These are phyloP conservation scores for Botrytis medusae DNA, from an alignment of 2,329 filamentous ascomycete genomes.

Conservation along the genomic window DNA sequence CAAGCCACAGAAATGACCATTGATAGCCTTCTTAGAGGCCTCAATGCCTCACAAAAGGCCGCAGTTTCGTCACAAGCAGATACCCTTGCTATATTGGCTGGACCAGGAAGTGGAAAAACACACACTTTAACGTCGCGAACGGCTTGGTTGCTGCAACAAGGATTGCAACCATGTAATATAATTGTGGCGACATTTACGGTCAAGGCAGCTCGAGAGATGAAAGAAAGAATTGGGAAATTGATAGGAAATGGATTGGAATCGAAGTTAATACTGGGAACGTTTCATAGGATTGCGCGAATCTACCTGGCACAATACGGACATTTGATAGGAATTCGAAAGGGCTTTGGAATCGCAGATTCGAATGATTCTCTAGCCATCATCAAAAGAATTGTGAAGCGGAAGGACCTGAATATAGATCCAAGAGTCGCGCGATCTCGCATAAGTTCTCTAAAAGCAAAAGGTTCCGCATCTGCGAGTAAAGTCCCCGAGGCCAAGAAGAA, in stretches of 20 bases:
- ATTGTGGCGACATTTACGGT: constrained; percentile 97
- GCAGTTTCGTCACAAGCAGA: constrained; percentile 63
- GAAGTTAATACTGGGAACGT: constrained; percentile 84
- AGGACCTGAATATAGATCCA: constrained; percentile 67
- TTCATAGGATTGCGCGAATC: constrained; percentile 86
- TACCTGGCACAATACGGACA: constrained; percentile 84
- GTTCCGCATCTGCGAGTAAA: constrained; percentile 36
- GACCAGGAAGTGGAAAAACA: constrained; percentile 80
- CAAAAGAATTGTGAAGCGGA: constrained; percentile 77
- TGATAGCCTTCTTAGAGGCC: constrained; percentile 51
- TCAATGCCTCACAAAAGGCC: constrained; percentile 63
- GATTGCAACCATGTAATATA: constrained; percentile 78
- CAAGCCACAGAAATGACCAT: constrained; percentile 31
- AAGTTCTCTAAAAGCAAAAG: constrained; percentile 62
- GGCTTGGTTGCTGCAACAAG: constrained; percentile 77
- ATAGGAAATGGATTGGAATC: constrained; percentile 75
- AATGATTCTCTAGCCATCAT: constrained; percentile 78
- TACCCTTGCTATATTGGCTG: constrained; percentile 62
- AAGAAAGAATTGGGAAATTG: constrained; percentile 76
- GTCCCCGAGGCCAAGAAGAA: constrained; percentile 25
- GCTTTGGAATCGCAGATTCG: constrained; percentile 89
- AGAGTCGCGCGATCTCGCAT: constrained; percentile 73
- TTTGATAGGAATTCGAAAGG: constrained; percentile 75
- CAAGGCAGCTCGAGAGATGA: constrained; percentile 93
- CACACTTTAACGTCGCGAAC: constrained; percentile 93